Conservation (phyloP, 768 basidiomycete genomes). For the Chlorophyllum brunneum region DNA sequence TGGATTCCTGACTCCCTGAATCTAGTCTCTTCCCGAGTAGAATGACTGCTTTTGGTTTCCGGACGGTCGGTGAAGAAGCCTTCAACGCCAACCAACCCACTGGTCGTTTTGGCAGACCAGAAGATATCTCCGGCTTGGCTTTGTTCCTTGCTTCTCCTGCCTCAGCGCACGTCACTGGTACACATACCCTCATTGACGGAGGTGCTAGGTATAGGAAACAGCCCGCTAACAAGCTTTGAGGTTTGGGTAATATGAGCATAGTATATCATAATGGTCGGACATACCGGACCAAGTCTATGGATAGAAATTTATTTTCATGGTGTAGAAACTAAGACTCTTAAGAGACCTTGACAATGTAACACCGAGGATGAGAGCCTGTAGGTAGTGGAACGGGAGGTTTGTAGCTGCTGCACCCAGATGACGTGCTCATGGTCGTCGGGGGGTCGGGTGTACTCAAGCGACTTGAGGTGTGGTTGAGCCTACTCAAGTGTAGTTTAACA, state of each 20-base stretch:
- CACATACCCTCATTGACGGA: slow-evolving; percentile 71
- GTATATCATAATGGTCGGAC: not conserved
- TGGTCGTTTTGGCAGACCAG: slow-evolving; percentile 60
- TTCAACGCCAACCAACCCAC: slow-evolving; percentile 59
- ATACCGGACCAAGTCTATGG: not conserved
- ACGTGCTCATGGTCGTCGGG: no score
- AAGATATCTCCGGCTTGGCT: slow-evolving; percentile 69
- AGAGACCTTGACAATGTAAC: no score
- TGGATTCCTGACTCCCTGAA: not conserved
- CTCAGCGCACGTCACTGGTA: slow-evolving; percentile 70
- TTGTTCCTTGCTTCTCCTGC: slow-evolving; percentile 71
- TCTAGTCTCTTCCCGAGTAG: slow-evolving; percentile 66
- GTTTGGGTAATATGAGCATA: not conserved
- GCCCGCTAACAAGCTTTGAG: slow-evolving; percentile 32
- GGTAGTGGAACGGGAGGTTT: no score
- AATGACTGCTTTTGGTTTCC: slow-evolving; percentile 77
- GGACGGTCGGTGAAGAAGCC: slow-evolving; percentile 46
- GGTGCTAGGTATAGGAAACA: slow-evolving; percentile 38
- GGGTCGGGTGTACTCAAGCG: no score
- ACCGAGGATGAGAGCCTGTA: no score
- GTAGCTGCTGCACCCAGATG: no score
- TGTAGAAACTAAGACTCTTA: no score
- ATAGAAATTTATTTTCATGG: not conserved
- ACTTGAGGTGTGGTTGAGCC: no score
- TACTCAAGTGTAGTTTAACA: no score